Base-by-base conservation (phyloP, 306 rosid species). In the Lathyrus sativus region DNA sequence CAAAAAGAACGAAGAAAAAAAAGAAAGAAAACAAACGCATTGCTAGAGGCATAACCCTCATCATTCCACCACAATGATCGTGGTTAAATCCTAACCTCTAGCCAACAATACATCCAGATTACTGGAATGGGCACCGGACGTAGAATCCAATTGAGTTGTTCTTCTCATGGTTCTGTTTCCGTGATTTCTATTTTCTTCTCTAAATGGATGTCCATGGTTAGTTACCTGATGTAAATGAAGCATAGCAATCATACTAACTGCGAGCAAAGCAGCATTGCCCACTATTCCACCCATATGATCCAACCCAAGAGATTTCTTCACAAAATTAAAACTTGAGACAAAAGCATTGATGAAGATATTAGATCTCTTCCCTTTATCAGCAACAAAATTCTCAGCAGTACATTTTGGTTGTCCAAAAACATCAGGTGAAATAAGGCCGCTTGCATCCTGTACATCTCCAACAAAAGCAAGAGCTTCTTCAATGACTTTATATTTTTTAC, bases 391-490 rank as follows among this genome's bases (percentile, higher is more conserved):
- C 57, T 79, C 85, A 54, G 71, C 42, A 19, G 70, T 49, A 66
- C 70, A 29, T 72, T 58, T 71, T 28, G 63, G 65, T 71, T 81
- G 81, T 68, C 80, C 87, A 65, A 65, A 79, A 50, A 76, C 80
- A 42, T 87, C 79, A 11, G 88, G 88, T 44, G 87, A 82, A 22
- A 68, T 74, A 67, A 82, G 82, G 11, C 71, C 76, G 54, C 78
- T 58, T 67, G 85, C 73, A 48, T 84, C 87, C 62, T 75, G 76
- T 24, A 92, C 95, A 56, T 85, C 89, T 48, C 90, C 92, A 60
- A 89, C 86, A 76, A 91, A 91, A 57, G 98, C 96, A 15, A 85
- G 80, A 71, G 96, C 96, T 81, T 92, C 98, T 76, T 86, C 91
- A 71, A 92, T 89, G 76, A 92, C 95, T 80, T 82, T 71, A 81